phyloP scores from a whole-genome alignment of 2,329 filamentous ascomycete species.

The Cordyceps javanica region DNA sequence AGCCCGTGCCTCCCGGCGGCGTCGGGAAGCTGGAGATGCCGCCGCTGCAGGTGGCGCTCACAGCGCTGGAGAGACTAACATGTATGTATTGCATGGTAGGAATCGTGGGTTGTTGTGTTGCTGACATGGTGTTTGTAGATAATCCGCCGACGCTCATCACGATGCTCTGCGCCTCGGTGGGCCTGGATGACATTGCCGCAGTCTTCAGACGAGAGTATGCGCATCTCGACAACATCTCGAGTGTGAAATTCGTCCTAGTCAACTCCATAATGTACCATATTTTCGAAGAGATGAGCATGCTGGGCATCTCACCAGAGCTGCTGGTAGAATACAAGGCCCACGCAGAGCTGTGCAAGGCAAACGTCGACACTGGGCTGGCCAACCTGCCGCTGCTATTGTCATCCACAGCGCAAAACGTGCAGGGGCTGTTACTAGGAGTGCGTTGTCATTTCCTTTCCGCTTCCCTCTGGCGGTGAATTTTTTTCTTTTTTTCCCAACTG shows the following conservation, averaged over 20 bases:
- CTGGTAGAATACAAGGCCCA: slow-evolving; percentile 32
- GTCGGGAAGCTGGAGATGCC: slow-evolving; percentile 47
- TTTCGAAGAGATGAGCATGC: slow-evolving; percentile 38
- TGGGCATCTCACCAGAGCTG: slow-evolving; percentile 25
- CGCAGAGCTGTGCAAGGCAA: slow-evolving; percentile 37
- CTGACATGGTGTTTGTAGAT: slow-evolving; percentile 24
- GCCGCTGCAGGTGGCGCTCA: slow-evolving; percentile 43
- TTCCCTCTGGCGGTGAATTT: neutral
- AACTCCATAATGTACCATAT: slow-evolving; percentile 44
- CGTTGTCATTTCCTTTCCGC: slow-evolving; percentile 18
- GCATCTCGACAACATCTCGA: slow-evolving; percentile 42
- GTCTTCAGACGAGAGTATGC: slow-evolving; percentile 46
- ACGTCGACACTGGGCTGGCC: slow-evolving; percentile 43
- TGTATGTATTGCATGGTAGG: slow-evolving; percentile 23
- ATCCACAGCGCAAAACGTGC: slow-evolving; percentile 46
- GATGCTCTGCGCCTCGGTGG: slow-evolving; percentile 43
- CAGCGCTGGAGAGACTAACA: slow-evolving; percentile 42
- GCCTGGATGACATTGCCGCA: slow-evolving; percentile 42
- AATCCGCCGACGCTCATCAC: slow-evolving; percentile 42
- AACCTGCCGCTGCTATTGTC: slow-evolving; percentile 52
- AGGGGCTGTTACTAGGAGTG: slow-evolving; percentile 53
- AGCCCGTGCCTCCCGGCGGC: slow-evolving; percentile 38
- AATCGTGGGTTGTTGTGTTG: neutral
- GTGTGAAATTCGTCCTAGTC: slow-evolving; percentile 44
- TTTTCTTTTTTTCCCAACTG: too few species aligned